Conservation (phyloP, 2,329 filamentous ascomycete species). For the Fusarium annulatum region DNA sequence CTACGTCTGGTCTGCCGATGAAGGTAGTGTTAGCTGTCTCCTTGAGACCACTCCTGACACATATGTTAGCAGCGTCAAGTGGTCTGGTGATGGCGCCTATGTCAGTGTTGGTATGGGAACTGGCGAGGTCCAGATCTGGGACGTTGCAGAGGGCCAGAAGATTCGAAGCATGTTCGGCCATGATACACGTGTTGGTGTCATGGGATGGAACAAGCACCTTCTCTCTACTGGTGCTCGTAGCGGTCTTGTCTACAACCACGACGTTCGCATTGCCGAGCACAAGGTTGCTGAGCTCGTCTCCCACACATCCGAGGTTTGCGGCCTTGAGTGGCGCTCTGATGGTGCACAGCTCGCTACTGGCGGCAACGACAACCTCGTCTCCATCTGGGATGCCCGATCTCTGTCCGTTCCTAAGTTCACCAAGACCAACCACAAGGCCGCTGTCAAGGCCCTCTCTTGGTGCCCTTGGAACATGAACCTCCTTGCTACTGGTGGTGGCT, state of each 20-base stretch:
- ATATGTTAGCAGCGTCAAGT: constrained; percentile 98
- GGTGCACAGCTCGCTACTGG: constrained; percentile 97
- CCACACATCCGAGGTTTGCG: constrained; percentile 97
- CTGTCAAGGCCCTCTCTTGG: constrained; percentile 98
- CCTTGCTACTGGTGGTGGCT: constrained; percentile 94
- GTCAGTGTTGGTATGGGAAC: constrained; percentile 94
- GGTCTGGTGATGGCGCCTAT: constrained; percentile 97
- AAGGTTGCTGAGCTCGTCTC: constrained; percentile 97
- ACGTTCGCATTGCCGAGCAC: constrained; percentile 96
- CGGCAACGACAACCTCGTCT: constrained; percentile 98
- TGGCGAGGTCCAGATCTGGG: constrained; percentile 99
- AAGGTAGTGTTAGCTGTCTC: constrained; percentile 87
- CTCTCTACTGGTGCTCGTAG: constrained; percentile 95
- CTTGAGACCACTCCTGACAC: constrained; percentile 90
- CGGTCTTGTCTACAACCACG: constrained; percentile 97
- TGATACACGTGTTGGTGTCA: constrained; percentile 94
- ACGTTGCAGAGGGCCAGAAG: constrained; percentile 93
- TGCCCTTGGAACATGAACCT: constrained; percentile 99
- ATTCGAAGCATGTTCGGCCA: constrained; percentile 99
- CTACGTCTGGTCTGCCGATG: constrained; percentile 98
- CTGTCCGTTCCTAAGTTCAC: constrained; percentile 96
- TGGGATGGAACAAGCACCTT: constrained; percentile 99
- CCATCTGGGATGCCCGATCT: constrained; percentile 97
- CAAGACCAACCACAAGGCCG: constrained; percentile 99
- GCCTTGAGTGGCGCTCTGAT: constrained; percentile 96